phyloP scores from a whole-genome alignment of 2,329 filamentous ascomycete genomes.

The Biscogniauxia marginata region DNA sequence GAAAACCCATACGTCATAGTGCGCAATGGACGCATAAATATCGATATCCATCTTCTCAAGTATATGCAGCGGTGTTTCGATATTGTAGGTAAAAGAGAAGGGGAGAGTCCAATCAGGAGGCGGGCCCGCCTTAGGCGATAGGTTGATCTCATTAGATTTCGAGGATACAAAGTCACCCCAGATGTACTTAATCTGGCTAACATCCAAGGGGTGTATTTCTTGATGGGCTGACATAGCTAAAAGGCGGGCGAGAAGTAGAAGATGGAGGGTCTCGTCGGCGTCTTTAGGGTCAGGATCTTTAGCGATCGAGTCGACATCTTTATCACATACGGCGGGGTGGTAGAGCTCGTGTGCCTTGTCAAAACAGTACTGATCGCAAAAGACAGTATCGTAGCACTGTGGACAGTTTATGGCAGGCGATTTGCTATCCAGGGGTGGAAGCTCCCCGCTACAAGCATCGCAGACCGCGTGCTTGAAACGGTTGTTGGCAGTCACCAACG shows the following conservation, averaged over 20 bases:
- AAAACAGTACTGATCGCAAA: slow-evolving; percentile 61
- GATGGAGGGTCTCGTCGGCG: slow-evolving; percentile 60
- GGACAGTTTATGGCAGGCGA: slow-evolving; percentile 53
- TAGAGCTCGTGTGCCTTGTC: slow-evolving; percentile 58
- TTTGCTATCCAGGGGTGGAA: slow-evolving; percentile 58
- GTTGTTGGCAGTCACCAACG: slow-evolving; percentile 85
- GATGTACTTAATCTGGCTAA: slow-evolving; percentile 64
- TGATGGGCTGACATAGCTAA: slow-evolving; percentile 64
- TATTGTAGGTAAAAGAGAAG: slow-evolving; percentile 75
- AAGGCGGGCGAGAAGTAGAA: slow-evolving; percentile 60
- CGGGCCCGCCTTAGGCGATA: slow-evolving; percentile 53
- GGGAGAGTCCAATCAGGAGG: slow-evolving; percentile 67
- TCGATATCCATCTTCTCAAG: slow-evolving; percentile 84
- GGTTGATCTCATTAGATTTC: slow-evolving; percentile 51
- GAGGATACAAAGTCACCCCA: slow-evolving; percentile 66
- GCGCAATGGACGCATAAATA: slow-evolving; percentile 58
- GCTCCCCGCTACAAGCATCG: slow-evolving; percentile 78
- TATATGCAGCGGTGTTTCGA: slow-evolving; percentile 72
- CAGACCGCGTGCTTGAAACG: slow-evolving; percentile 83
- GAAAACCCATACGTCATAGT: slow-evolving; percentile 76
- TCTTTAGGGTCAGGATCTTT: slow-evolving; percentile 62
- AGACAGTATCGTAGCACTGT: slow-evolving; percentile 65
- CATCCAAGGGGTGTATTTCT: slow-evolving; percentile 60
- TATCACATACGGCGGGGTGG: slow-evolving; percentile 65
- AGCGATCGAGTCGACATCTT: slow-evolving; percentile 63